Base-by-base conservation (phyloP, 2,329 filamentous ascomycete genomes). In the Pestalotiopsis sp. region DNA sequence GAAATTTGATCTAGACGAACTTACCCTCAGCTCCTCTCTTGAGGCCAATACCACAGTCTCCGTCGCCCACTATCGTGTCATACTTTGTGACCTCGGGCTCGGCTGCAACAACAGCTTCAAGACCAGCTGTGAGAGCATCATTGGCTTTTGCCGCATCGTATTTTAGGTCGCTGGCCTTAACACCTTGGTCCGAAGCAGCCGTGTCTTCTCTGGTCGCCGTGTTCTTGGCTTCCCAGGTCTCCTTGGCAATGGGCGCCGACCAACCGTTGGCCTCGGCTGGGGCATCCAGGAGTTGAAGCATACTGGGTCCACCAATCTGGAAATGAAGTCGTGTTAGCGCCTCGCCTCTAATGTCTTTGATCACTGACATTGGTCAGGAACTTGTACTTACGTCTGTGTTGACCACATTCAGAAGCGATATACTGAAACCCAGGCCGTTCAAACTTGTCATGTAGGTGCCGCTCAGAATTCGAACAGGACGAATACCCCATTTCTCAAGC, bases 51-150 rank as follows among this genome's bases (percentile, higher is more conserved):
- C 94, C 94, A 76, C 94, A 97, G 80, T 97, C 94, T 61, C 94
- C 94, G 77, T 97, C 94, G 57, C 94, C 94, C 27, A 97, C 93
- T 13, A 96, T 89, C 0, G 93, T 97, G 76, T 94, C 92, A 74
- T 89, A 94, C 64, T 83, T 86, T 0, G 92, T 94, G 64, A 94
- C 85, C 64, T 93, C 90, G 1, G 91, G 90, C 77, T 94, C 92
- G 1, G 86, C 91, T 0, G 83, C 85, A 70, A 93, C 86, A 14
- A 94, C 82, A 45, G 83, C 84, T 63, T 91, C 81, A 17, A 94
- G 82, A 0, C 85, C 92, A 17, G 80, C 82, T 23, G 80, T 84
- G 56, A 94, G 81, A 4, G 85, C 84, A 31, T 83, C 79, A 69
- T 84, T 86, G 12, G 88, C 84, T 3, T 79, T 73, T 17, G 73